phyloP scores from a whole-genome alignment of 1,284 basidiomycete genomes.

The Heterobasidion annosum region DNA sequence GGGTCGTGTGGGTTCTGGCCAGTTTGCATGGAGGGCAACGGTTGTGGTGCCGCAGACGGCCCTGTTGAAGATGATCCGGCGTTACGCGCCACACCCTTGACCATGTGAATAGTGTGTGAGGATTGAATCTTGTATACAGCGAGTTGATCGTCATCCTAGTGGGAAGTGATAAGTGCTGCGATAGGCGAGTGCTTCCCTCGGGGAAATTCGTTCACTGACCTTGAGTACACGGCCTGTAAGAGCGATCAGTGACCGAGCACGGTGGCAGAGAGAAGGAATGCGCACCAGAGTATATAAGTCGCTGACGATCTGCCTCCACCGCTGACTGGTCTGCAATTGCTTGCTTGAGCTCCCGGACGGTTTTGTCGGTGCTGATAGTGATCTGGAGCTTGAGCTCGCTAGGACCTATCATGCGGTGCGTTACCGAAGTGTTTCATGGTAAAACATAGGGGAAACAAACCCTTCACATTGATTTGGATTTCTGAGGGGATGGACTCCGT shows the following conservation, averaged over 20 bases:
- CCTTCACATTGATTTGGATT: constrained; percentile 72
- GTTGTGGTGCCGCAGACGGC: constrained; percentile 23
- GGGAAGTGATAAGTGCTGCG: constrained; percentile 11
- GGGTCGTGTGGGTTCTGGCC: constrained; percentile 79
- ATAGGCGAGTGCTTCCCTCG: not conserved
- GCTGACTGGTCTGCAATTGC: constrained; percentile 78
- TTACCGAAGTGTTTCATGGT: not conserved
- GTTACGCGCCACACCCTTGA: constrained; percentile 72
- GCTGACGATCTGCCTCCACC: constrained; percentile 77
- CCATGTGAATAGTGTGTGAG: constrained; percentile 87
- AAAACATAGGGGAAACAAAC: constrained; percentile 21
- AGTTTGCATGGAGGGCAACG: constrained; percentile 71
- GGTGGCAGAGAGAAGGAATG: constrained; percentile 2
- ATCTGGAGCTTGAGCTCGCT: constrained; percentile 87
- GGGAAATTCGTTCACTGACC: constrained; percentile 25
- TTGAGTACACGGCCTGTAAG: constrained; percentile 61
- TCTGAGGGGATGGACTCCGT: constrained; percentile 40
- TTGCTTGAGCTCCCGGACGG: constrained; percentile 79
- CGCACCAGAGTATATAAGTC: constrained; percentile 83
- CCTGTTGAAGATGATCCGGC: constrained; percentile 21
- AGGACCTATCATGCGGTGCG: constrained; percentile 43
- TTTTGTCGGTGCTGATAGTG: constrained; percentile 69
- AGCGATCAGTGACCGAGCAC: not conserved
- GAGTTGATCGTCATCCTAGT: constrained; percentile 74
- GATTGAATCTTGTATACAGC: constrained; percentile 85